Evolutionary conservation across 2,329 filamentous ascomycete species (phyloP), one percentile per base, ranked within the genome.

Genomic region (Phialemoniopsis sp.): DNA sequence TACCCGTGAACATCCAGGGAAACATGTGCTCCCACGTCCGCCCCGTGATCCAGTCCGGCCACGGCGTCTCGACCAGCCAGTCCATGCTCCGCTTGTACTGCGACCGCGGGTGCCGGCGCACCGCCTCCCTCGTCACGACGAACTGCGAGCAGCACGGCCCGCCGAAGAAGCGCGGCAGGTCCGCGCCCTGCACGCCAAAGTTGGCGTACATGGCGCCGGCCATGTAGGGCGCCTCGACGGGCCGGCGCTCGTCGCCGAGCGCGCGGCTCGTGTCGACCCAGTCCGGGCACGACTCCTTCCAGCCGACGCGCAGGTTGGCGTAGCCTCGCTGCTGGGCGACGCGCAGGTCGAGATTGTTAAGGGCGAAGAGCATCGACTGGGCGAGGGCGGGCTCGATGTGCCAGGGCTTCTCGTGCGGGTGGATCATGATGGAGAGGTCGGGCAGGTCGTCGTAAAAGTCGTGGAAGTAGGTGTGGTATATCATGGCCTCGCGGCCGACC

Each of bases 401-500:
- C 61, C 60, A 64, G 3, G 58, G 45, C 3, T 42, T 43, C 37
- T 78, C 72, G 46, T 82, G 73, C 15, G 75, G 68, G 52, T 84
- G 80, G 56, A 79, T 72, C 58, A 85, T 80, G 46, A 83, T 71
- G 26, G 66, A 64, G 44, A 81, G 66, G 39, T 80, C 76, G 3
- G 76, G 70, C 4, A 84, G 66, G 4, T 64, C 50, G 45, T 82
- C 67, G 59, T 84, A 83, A 54, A 75, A 69, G 53, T 80, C 76
- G 49, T 80, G 71, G 49, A 83, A 70, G 56, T 78, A 82, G 30
- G 68, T 74, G 29, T 81, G 64, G 52, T 83, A 82, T 8, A 78
- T 70, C 60, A 78, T 73, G 28, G 75, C 78, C 57, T 84, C 80
- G 49, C 80, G 74, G 28, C 80, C 80, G 55, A 80, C 80, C 50